phyloP scores from a whole-genome alignment of 163 green algal species.

The Chlorella variabilis region DNA sequence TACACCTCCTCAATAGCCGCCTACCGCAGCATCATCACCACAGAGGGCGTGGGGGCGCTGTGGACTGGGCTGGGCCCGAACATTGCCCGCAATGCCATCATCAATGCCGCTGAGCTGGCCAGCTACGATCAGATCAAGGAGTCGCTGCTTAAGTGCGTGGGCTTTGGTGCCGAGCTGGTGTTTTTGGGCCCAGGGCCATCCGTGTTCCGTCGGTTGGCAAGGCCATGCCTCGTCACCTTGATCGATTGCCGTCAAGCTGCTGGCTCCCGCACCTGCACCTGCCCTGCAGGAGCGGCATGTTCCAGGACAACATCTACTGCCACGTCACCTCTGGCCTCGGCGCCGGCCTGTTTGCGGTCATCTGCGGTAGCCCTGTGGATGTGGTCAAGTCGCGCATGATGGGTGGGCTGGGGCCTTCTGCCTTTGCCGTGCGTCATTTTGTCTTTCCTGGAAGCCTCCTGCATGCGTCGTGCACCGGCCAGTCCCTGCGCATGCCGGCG shows the following conservation, averaged over 20 bases:
- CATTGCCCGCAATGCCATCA: slow-evolving; percentile 96
- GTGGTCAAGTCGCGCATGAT: slow-evolving; percentile 99
- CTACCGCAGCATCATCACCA: slow-evolving; percentile 90
- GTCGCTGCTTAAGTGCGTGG: slow-evolving; percentile 60
- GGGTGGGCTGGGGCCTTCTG: slow-evolving; percentile 66
- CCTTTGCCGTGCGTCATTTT: neutral
- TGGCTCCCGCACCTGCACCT: no score
- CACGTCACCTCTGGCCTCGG: slow-evolving; percentile 88
- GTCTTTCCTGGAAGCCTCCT: no score
- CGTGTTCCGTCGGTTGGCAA: no score
- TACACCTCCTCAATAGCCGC: slow-evolving; percentile 89
- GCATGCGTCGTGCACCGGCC: no score
- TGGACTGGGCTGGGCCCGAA: slow-evolving; percentile 98
- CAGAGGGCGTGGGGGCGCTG: slow-evolving; percentile 87
- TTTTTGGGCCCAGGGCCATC: no score
- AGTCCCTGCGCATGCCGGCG: neutral
- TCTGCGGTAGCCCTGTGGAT: slow-evolving; percentile 95
- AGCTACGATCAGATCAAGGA: slow-evolving; percentile 96
- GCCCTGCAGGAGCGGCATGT: slow-evolving; percentile 20
- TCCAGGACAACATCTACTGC: slow-evolving; percentile 81
- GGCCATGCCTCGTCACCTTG: no score
- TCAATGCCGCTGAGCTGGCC: slow-evolving; percentile 98
- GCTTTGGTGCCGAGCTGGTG: neutral
- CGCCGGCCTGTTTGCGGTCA: slow-evolving; percentile 96
- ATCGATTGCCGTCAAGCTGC: no score